These are phyloP conservation scores for Epichloe hybrida DNA, from an alignment of 2,329 filamentous ascomycete genomes.

Conservation along the genomic window DNA sequence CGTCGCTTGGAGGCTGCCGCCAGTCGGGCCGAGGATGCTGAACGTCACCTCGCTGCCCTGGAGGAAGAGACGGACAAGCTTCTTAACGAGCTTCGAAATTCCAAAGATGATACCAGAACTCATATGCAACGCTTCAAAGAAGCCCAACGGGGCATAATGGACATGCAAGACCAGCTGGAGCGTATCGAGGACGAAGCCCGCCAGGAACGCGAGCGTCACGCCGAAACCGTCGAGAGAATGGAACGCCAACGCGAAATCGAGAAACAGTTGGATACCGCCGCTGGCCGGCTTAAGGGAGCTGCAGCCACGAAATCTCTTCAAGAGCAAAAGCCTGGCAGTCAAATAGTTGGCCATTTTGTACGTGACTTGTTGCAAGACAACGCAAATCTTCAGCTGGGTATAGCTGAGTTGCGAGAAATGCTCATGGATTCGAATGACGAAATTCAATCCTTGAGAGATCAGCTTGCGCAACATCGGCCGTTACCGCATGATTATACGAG, in stretches of 20 bases:
- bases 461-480: conserved; percentile 68
- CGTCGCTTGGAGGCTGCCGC: conserved; percentile 62
- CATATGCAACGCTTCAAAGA: conserved; percentile 74
- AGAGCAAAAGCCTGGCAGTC: conserved; percentile 43
- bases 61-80: conserved; percentile 70
- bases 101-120: conserved; percentile 61
- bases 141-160: conserved; percentile 64
- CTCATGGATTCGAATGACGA: conserved; percentile 86
- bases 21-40: conserved; percentile 61
- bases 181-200: conserved; percentile 72
- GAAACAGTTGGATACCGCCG: conserved; percentile 65
- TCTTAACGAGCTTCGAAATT: conserved; percentile 51
- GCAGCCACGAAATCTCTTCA: conserved; percentile 56
- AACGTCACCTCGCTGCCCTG: conserved; percentile 63
- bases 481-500: conserved; percentile 27
- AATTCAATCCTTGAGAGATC: conserved; percentile 73
- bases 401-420: conserved; percentile 83
- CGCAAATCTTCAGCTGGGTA: conserved; percentile 80
- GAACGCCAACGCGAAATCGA: conserved; percentile 74
- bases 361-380: conserved; percentile 93
- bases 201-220: conserved; percentile 69
- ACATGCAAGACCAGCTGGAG: conserved; percentile 79
- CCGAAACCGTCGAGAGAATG: conserved; percentile 69
- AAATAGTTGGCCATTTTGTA: conserved; percentile 88
- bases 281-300: conserved; percentile 66